Evolutionary conservation across 2,329 filamentous ascomycete species (phyloP).

Genomic region (Aspergillus tamarii): DNA sequence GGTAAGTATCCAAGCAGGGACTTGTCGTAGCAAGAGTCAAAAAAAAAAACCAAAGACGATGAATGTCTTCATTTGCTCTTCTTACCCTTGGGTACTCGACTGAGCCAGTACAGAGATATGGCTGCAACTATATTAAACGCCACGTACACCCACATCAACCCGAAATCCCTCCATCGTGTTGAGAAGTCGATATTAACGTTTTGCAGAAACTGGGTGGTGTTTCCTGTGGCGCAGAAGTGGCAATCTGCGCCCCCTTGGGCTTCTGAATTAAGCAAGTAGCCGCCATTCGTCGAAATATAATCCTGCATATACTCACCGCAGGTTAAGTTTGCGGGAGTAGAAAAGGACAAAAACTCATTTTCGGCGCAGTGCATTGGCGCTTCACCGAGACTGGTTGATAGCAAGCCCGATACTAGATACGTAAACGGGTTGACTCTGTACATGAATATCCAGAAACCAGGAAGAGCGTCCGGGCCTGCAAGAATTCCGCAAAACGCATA

Average conservation of each 20-base stretch:
- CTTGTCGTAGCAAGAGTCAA: not conserved
- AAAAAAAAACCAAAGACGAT: not conserved
- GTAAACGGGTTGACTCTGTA: slow-evolving; percentile 23
- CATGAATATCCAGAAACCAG: slow-evolving; percentile 21
- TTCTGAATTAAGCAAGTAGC: slow-evolving; percentile 3
- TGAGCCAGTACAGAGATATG: not conserved
- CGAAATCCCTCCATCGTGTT: not conserved
- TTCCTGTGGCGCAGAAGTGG: slow-evolving; percentile 3
- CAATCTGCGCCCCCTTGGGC: not conserved
- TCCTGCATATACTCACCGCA: slow-evolving; percentile 12
- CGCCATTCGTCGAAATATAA: slow-evolving; percentile 7
- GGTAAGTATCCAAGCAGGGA: not conserved
- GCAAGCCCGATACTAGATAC: slow-evolving; percentile 24
- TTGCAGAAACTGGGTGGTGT: slow-evolving; percentile 6
- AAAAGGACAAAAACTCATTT: slow-evolving; percentile 5
- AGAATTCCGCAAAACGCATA: slow-evolving; percentile 21
- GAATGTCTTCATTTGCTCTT: not conserved
- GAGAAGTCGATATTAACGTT: not conserved
- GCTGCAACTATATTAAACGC: not conserved
- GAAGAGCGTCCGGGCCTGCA: slow-evolving; percentile 12
- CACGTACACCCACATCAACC: not conserved
- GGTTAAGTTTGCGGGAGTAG: not conserved
- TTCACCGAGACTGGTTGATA: slow-evolving; percentile 6
- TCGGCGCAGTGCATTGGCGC: slow-evolving; percentile 6
- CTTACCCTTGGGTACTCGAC: not conserved